These are phyloP conservation scores for Syzygium aromaticum DNA, from an alignment of 345 rosid genomes.

Conservation along the genomic window DNA sequence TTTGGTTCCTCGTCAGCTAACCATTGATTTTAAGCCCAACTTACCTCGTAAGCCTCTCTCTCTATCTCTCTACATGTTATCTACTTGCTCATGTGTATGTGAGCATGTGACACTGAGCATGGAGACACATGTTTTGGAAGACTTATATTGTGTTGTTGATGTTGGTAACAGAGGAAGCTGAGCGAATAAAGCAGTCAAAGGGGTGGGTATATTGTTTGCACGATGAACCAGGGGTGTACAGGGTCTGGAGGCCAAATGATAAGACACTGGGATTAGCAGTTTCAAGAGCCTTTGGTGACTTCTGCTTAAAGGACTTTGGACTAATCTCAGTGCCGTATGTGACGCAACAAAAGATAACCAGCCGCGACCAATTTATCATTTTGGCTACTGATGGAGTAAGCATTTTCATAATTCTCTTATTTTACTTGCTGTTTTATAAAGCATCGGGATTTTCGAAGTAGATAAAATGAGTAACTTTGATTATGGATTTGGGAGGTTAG, in stretches of 20 bases:
- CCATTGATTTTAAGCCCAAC: slow-evolving; percentile 79
- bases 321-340: slow-evolving; percentile 72
- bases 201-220: slow-evolving; percentile 58
- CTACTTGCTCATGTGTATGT: background rate
- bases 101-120: background rate
- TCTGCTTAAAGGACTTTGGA: slow-evolving; percentile 79
- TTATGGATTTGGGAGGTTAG: background rate
- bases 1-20: slow-evolving; percentile 68
- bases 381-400: slow-evolving; percentile 80
- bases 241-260: slow-evolving; percentile 71
- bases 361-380: slow-evolving; percentile 62
- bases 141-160: background rate
- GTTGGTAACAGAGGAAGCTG: slow-evolving; percentile 68
- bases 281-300: slow-evolving; percentile 83
- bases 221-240: slow-evolving; percentile 76
- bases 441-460: background rate
- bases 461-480: background rate
- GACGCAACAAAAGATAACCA: slow-evolving; percentile 41
- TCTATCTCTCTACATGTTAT: background rate
- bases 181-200: slow-evolving; percentile 47
- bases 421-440: background rate
- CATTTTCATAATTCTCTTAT: background rate
- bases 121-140: background rate
- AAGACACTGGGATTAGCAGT: slow-evolving; percentile 61
- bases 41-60: slow-evolving; percentile 43